Conservation (phyloP, 2,329 filamentous ascomycete species). For the Microsporum canis region DNA sequence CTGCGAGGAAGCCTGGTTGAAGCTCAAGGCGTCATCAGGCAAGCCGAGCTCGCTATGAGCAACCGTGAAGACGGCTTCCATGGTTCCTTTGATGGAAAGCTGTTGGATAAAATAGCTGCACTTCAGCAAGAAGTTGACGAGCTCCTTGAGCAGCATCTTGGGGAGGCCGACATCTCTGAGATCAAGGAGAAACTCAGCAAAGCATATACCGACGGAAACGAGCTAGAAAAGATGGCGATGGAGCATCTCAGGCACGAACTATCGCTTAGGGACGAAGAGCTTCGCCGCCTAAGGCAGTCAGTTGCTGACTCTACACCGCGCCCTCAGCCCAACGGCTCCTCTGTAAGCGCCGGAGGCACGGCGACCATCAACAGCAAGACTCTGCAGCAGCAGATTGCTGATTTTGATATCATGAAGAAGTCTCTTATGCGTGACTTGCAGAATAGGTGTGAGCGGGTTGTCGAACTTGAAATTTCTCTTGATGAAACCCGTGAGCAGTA, state of each 20-base stretch:
- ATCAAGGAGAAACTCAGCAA: slow-evolving; percentile 69
- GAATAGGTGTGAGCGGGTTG: slow-evolving; percentile 94
- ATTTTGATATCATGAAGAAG: slow-evolving; percentile 99
- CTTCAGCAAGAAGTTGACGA: slow-evolving; percentile 78
- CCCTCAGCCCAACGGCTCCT: slow-evolving; percentile 44
- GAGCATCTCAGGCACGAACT: slow-evolving; percentile 69
- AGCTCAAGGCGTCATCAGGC: slow-evolving; percentile 82
- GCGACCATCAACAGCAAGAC: slow-evolving; percentile 69
- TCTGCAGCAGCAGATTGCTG: slow-evolving; percentile 91
- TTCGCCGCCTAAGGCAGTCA: slow-evolving; percentile 66
- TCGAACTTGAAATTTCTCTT: slow-evolving; percentile 93
- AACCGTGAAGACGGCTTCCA: slow-evolving; percentile 40
- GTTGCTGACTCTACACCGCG: slow-evolving; percentile 42
- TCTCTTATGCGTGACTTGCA: slow-evolving; percentile 96
- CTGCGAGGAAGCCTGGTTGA: slow-evolving; percentile 71
- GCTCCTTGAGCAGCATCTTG: slow-evolving; percentile 65
- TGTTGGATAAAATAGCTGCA: slow-evolving; percentile 62
- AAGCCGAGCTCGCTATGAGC: slow-evolving; percentile 78
- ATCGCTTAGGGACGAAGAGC: slow-evolving; percentile 66
- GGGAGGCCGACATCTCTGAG: slow-evolving; percentile 68
- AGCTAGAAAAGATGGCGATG: slow-evolving; percentile 59
- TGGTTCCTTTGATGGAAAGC: slow-evolving; percentile 44
- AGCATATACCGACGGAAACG: slow-evolving; percentile 63
- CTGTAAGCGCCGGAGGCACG: slow-evolving; percentile 48
- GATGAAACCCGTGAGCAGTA: slow-evolving; percentile 98